phyloP scores from a whole-genome alignment of 345 rosid genomes.

The Litchi chinensis region DNA sequence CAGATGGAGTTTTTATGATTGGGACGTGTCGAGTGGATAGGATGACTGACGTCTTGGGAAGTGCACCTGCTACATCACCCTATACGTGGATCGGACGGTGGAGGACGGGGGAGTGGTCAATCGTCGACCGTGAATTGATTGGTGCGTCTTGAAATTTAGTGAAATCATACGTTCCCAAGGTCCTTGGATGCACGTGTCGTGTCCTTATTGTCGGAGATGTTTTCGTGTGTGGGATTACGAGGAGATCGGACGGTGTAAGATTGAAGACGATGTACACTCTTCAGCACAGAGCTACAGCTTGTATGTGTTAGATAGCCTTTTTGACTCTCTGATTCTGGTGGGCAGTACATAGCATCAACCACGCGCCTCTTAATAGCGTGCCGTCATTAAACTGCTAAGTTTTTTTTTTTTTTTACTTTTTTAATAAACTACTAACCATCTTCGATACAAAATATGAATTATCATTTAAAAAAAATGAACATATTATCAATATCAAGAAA shows the following conservation, averaged over 20 bases:
- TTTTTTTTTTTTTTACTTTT: too few relatives aligned
- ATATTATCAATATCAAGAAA: too few relatives aligned
- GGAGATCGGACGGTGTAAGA: background rate
- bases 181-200: conserved; percentile 12
- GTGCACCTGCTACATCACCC: background rate
- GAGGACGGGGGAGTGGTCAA: background rate
- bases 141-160: background rate
- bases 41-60: conserved; percentile 21
- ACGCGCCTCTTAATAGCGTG: background rate
- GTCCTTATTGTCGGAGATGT: background rate
- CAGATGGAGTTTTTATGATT: background rate
- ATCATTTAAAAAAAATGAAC: too few relatives aligned
- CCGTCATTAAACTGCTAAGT: background rate
- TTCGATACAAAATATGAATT: too few relatives aligned
- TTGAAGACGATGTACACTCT: background rate
- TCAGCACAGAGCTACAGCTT: background rate
- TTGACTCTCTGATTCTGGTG: background rate
- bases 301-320: background rate
- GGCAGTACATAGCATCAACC: background rate
- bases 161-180: conserved; percentile 28
- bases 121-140: conserved; percentile 1
- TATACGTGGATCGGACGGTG: conserved; percentile 10
- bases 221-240: background rate
- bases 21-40: conserved; percentile 35
- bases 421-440: too few relatives aligned